phyloP scores from a whole-genome alignment of 768 basidiomycete species.

The Steccherinum ochraceum region DNA sequence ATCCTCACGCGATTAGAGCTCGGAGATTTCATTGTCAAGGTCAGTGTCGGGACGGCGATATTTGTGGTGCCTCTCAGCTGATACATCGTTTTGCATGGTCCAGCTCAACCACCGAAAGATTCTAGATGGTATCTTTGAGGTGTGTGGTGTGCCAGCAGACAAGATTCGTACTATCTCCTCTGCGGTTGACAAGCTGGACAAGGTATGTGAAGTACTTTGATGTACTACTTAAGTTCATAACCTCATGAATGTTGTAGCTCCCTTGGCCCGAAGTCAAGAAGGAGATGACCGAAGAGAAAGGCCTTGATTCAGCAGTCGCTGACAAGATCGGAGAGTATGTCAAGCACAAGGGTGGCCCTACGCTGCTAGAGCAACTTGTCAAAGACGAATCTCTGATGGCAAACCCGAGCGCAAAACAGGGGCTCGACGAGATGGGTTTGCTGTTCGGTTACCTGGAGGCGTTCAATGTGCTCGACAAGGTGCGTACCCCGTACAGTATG shows the following conservation, averaged over 20 bases:
- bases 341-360: constrained; percentile 83
- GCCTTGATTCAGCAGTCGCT: constrained; percentile 70
- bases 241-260: constrained; percentile 35
- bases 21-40: constrained; percentile 93
- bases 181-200: constrained; percentile 98
- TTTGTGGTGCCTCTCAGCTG: not conserved
- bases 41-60: constrained; percentile 18
- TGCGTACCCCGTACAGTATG: constrained; percentile 26
- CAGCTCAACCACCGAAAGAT: constrained; percentile 96
- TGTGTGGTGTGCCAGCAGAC: constrained; percentile 88
- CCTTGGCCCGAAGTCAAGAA: constrained; percentile 90
- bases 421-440: constrained; percentile 79
- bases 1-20: constrained; percentile 80
- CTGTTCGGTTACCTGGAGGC: constrained; percentile 79
- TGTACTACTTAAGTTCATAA: not conserved
- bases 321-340: constrained; percentile 98
- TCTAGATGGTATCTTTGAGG: constrained; percentile 93
- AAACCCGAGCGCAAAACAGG: constrained; percentile 73
- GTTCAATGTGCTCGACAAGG: constrained; percentile 75
- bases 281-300: constrained; percentile 97
- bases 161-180: constrained; percentile 92
- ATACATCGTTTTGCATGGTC: not conserved
- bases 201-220: constrained; percentile 39
- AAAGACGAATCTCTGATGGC: constrained; percentile 57
- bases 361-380: constrained; percentile 66